phyloP scores from a whole-genome alignment of 495 filamentous ascomycete species.

The Aspergillus olivimuriae region DNA sequence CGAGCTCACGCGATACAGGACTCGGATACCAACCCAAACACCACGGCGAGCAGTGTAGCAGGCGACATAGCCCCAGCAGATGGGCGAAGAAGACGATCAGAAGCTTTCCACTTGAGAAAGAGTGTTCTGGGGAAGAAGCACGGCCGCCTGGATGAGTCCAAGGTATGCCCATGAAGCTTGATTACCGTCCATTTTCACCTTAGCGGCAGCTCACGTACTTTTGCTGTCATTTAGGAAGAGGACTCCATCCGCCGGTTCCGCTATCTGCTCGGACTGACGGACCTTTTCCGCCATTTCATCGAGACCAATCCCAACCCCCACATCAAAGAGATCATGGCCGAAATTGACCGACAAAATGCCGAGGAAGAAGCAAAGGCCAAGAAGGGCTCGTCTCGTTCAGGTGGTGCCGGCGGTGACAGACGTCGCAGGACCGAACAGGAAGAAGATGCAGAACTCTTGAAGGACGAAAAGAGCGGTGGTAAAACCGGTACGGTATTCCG shows the following conservation, averaged over 20 bases:
- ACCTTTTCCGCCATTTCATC: slow-evolving; percentile 98
- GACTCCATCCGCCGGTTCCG: slow-evolving; percentile 93
- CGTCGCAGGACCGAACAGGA: slow-evolving; percentile 91
- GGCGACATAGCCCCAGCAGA: slow-evolving; percentile 61
- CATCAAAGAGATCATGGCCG: slow-evolving; percentile 83
- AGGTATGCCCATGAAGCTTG: slow-evolving; percentile 49
- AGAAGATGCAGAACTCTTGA: slow-evolving; percentile 91
- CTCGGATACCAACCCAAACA: slow-evolving; percentile 88
- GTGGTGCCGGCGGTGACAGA: slow-evolving; percentile 75
- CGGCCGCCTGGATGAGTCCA: slow-evolving; percentile 77
- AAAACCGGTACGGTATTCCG: slow-evolving; percentile 84
- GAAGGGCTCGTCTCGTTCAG: slow-evolving; percentile 68
- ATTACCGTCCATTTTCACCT: background rate
- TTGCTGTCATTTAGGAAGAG: slow-evolving; percentile 61
- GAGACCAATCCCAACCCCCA: slow-evolving; percentile 90
- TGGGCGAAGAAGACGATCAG: slow-evolving; percentile 77
- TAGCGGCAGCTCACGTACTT: slow-evolving; percentile 5
- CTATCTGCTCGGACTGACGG: slow-evolving; percentile 91
- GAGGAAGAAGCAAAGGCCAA: slow-evolving; percentile 62
- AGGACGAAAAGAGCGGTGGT: slow-evolving; percentile 82
- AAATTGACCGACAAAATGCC: slow-evolving; percentile 88
- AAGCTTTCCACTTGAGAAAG: slow-evolving; percentile 80
- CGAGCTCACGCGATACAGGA: slow-evolving; percentile 43
- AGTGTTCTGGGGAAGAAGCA: slow-evolving; percentile 94
- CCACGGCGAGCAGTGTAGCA: slow-evolving; percentile 79